Base-by-base conservation (phyloP, 768 basidiomycete genomes). In the Boletellus ananas region DNA sequence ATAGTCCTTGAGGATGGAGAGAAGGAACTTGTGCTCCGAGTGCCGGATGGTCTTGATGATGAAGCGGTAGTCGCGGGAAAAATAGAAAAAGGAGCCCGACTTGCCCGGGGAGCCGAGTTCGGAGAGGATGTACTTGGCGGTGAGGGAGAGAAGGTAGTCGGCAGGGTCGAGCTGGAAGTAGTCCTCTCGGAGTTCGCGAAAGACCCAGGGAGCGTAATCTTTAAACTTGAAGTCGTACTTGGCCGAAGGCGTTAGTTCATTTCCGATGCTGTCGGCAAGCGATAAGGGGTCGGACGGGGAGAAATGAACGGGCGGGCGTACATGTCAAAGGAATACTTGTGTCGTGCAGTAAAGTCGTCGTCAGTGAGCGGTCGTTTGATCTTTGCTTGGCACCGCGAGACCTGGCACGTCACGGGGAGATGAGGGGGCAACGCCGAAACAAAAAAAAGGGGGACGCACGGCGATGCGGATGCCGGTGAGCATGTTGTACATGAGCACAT, bases 171-270 rank as follows among this genome's bases (percentile, higher is more conserved):
- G 81, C 56, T 90, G 85, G 72, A 99, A 98, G 67, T 86, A 79
- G 57, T 94, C 88, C 71, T 98, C 95, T 27, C 96, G 87, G 13
- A 99, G 75, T 48, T 92, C 89, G 23, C 95, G 90, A 71, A 99
- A 99, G 3, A 98, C 90, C 87, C 90, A 96, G 0, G 96, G 95
- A 0, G 94, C 94, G 67, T 98, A 99, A 66, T 99, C 95, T 69
- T 98, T 98, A 78, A 98, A 98, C 71, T 99, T 99, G 79, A 98
- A 98, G 69, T 98, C 96, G 72, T 99, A 99, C 72, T 86, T 88
- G 5, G 95, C 94, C 0, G 94, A 96, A 0, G 96, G 96, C 12
- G 96, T 98, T 21, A 99, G 77, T 71, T 99, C 96, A 69, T 99
- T 98, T 18, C 96, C 96, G 61, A 96, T 80, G 58, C 92, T 94